Evolutionary conservation across 768 basidiomycete species (phyloP), one percentile per base, ranked within the genome.

Genomic region (Pleurotus platypus): DNA sequence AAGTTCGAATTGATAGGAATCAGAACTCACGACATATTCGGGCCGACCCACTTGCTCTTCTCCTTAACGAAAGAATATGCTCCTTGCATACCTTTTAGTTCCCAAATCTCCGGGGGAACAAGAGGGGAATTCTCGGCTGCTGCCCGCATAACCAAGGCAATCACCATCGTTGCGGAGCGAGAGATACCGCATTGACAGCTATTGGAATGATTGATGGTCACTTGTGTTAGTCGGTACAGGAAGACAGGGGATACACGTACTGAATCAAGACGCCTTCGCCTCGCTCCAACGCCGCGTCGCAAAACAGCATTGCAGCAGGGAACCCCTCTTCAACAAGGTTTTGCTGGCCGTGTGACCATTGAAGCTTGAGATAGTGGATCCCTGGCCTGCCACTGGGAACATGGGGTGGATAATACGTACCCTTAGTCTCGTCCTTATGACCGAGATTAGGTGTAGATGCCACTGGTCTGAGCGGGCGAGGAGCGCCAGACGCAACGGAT

Each of bases 181-280:
- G 93, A 94, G 35, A 96, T 89, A 63, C 94, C 94, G 70, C 93
- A 94, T 73, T 96, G 94, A 70, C 94, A 96, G 69, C 92, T 94
- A 59, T 63, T 58, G 63, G 57, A 65, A 57, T 49, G 27, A 42
- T 60, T 51, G 64, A 45, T 66, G 65, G 57, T 50, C 45, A 57
- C 66, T 63, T 45, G 4, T 37, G 58, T 40, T 55, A 46, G 57
- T 58, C 62, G 55, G 2, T 55, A 60, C 55, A 63, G 54, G 15
- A 35, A 35, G 30, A 35, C 62, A 63, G 48, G 16, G 20, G 16
- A 11, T 37, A 57, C 48, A 86, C 90, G 63, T 69, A 94, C 92
- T 94, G 92, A 56, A 94, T 84, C 59, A 94, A 79, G 57, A 94
- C 82, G 60, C 90, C 89, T 59, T 91, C 90, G 55, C 85, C 85